A percentile compares a stretch with the other conserved stretches of the same genome.
These are phyloP conservation scores for Zygoascus biomembranicola DNA, from an alignment of 805 yeast genomes.

Conservation along the genomic window DNA sequence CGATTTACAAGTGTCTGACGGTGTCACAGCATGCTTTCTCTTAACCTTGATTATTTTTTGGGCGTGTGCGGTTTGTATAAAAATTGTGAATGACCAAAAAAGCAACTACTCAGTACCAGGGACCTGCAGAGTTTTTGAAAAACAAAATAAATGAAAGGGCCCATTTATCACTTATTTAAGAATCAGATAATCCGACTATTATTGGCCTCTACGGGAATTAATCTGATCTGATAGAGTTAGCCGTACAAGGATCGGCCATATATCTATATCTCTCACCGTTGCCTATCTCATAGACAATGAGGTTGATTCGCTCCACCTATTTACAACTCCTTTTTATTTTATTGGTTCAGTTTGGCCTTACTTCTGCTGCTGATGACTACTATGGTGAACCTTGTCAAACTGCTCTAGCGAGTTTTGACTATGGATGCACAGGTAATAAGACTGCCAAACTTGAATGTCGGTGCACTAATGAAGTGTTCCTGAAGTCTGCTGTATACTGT, in stretches of 20 bases:
- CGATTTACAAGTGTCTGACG: too few species aligned
- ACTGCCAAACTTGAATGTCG: background rate
- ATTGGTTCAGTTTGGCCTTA: background rate
- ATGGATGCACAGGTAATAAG: background rate
- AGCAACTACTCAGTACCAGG: too few species aligned
- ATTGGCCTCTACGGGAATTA: background rate
- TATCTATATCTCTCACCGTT: background rate
- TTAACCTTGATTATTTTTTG: too few species aligned
- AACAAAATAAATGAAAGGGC: too few species aligned
- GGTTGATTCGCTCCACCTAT: background rate
- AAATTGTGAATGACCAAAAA: too few species aligned
- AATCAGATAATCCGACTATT: background rate
- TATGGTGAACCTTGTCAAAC: conserved; percentile 4
- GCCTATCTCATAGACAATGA: background rate
- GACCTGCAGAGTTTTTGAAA: too few species aligned
- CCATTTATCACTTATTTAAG: background rate
- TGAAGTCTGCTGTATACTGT: conserved; percentile 5
- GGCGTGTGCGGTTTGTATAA: too few species aligned
- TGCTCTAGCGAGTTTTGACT: background rate
- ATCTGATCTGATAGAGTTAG: background rate
- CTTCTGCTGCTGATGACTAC: background rate
- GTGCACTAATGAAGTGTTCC: conserved; percentile 2
- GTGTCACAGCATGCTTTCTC: too few species aligned
- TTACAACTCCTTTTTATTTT: background rate
- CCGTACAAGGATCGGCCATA: background rate